Base-by-base conservation (phyloP, 257 asterid species). In the Gynochthodes officinalis region DNA sequence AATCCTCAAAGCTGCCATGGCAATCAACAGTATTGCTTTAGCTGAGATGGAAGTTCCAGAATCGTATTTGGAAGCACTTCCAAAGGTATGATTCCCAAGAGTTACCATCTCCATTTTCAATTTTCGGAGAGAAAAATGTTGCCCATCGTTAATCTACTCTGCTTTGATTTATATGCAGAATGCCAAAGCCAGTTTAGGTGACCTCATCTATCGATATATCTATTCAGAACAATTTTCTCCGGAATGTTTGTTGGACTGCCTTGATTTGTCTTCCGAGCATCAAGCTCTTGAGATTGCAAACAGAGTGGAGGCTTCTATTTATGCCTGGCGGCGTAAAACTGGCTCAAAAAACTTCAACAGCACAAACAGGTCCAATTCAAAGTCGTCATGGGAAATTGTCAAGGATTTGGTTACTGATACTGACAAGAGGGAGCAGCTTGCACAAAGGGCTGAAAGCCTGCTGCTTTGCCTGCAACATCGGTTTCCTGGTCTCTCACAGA, bases 1-100 rank as follows among this genome's bases (percentile, higher is more conserved):
- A 81, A 89, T 91, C 65, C 90, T 88, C 42, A 91, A 91, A 86
- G 97, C 97, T 39, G 93, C 93, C 61, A 81, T 89, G 95, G 96
- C 95, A 25, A 91, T 91, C 42, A 91, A 91, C 78, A 81, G 84
- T 68, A 77, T 84, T 49, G 82, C 88, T 62, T 82, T 91, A 65
- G 88, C 91, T 40, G 97, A 91, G 33, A 91, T 91, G 91, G 86
- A 89, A 23, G 82, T 88, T 46, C 97, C 97, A 0, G 86, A 86
- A 10, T 81, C 89, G 19, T 91, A 85, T 74, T 48, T 86, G 30
- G 96, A 89, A 55, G 69, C 88, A 74, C 97, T 91, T 53, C 93
- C 96, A 15, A 91, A 89, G 95, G 97, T 89, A 77, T 43, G 44
- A 49, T 39, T 37, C 5, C 69, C 37, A 11, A 48, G 15, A 49